Evolutionary conservation across 2,329 filamentous ascomycete species (phyloP).

Genomic region (Teratosphaeria zuluensis): DNA sequence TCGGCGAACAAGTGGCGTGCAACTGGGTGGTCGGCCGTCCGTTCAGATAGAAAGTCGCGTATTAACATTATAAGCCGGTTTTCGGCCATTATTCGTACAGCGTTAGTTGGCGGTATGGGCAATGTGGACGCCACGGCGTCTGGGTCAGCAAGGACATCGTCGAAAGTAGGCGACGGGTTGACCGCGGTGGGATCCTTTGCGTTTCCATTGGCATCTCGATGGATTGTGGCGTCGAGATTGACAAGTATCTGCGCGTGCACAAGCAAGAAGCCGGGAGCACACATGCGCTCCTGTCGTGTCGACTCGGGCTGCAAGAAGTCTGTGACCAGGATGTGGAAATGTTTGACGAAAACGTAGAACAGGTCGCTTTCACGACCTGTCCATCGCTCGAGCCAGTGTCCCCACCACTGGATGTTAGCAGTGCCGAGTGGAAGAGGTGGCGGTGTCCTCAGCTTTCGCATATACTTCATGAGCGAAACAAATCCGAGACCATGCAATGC

Average conservation of each 20-base stretch:
- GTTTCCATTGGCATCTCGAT: slow-evolving; percentile 52
- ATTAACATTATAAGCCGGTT: slow-evolving; percentile 75
- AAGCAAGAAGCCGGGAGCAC: slow-evolving; percentile 67
- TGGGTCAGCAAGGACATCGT: slow-evolving; percentile 53
- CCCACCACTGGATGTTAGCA: slow-evolving; percentile 70
- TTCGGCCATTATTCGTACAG: slow-evolving; percentile 74
- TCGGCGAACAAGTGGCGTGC: slow-evolving; percentile 65
- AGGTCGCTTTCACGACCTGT: slow-evolving; percentile 78
- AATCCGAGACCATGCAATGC: slow-evolving; percentile 53
- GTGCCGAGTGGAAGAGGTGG: slow-evolving; percentile 58
- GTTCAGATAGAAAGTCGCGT: slow-evolving; percentile 65
- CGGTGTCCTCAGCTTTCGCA: slow-evolving; percentile 53
- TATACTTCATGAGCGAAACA: slow-evolving; percentile 50
- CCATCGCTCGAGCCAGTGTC: slow-evolving; percentile 78
- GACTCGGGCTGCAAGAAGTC: slow-evolving; percentile 46
- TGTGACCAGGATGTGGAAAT: slow-evolving; percentile 69
- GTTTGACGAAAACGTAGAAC: slow-evolving; percentile 85
- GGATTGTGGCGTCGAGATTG: slow-evolving; percentile 72
- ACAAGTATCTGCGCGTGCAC: slow-evolving; percentile 74
- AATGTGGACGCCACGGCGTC: slow-evolving; percentile 58
- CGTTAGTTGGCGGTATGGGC: slow-evolving; percentile 56
- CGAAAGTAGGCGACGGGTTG: slow-evolving; percentile 49
- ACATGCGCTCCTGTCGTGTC: slow-evolving; percentile 46
- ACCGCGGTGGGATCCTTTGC: slow-evolving; percentile 31
- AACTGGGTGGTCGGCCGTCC: slow-evolving; percentile 41